phyloP scores from a whole-genome alignment of 441 rosid genomes.

The Populus hybrid region DNA sequence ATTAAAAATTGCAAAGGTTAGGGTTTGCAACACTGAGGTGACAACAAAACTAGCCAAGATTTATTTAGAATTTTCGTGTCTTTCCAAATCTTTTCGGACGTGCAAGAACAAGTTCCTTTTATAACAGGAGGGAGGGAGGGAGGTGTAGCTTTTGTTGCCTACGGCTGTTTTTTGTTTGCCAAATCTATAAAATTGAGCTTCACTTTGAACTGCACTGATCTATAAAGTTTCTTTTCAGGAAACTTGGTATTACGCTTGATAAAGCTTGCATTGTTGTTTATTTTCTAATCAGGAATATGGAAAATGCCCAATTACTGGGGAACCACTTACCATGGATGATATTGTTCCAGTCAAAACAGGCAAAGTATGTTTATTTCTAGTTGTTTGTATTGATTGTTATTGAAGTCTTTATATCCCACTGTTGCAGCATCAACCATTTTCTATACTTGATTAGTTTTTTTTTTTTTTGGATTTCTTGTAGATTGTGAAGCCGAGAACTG shows the following conservation, averaged over 20 bases:
- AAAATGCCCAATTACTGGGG: conserved; percentile 91
- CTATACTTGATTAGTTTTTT: neutral
- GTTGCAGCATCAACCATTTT: neutral
- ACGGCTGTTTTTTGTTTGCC: too few species aligned
- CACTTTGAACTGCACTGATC: neutral
- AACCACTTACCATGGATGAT: conserved; percentile 69
- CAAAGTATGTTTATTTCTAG: conserved; percentile 44
- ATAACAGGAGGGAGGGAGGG: neutral
- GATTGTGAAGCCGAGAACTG: conserved; percentile 88
- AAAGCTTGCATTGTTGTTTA: neutral
- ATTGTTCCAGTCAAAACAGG: conserved; percentile 72
- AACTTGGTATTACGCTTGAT: neutral
- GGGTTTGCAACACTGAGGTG: neutral
- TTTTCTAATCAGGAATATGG: conserved; percentile 64
- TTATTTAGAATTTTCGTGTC: neutral
- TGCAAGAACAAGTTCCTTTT: neutral
- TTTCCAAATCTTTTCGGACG: neutral
- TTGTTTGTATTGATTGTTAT: conserved; percentile 1
- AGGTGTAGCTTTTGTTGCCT: neutral
- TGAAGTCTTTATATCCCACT: neutral
- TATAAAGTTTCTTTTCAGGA: neutral
- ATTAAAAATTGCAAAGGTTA: neutral
- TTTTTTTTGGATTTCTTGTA: conserved; percentile 26
- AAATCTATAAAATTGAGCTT: neutral
- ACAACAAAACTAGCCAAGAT: too few species aligned